Conservation (phyloP, 2,329 filamentous ascomycete genomes). For the Pyricularia sp. region DNA sequence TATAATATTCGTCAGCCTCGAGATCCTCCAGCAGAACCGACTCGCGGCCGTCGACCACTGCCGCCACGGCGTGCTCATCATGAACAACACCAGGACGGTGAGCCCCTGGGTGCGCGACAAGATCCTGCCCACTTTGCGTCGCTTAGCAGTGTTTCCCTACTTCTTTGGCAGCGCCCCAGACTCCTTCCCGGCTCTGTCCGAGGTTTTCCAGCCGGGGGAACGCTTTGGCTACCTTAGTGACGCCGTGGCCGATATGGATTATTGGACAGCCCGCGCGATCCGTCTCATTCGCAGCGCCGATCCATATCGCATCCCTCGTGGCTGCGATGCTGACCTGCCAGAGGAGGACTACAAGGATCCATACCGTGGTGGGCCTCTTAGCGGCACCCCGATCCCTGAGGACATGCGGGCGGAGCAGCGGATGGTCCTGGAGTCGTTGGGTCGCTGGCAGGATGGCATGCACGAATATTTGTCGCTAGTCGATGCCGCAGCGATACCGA, state of each 20-base stretch:
- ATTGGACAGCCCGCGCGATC: conserved; percentile 9
- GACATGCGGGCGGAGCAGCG: conserved; percentile 6
- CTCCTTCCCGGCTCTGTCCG: conserved; percentile 15
- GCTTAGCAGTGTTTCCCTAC: conserved; percentile 27
- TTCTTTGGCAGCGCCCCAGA: conserved; percentile 22
- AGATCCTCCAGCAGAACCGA: conserved; percentile 35
- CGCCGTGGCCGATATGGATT: conserved; percentile 21
- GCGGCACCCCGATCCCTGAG: conserved; percentile 2
- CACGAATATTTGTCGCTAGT: neutral
- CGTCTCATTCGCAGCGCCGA: conserved; percentile 8
- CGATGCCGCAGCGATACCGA: neutral
- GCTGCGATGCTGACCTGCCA: neutral
- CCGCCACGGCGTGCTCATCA: conserved; percentile 15
- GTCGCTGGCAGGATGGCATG: conserved; percentile 1
- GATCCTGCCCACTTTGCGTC: conserved; percentile 25
- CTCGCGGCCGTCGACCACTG: conserved; percentile 25
- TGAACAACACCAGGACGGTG: conserved; percentile 7
- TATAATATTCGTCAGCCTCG: conserved; percentile 38
- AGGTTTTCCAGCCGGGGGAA: conserved; percentile 1
- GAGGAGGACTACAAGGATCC: neutral
- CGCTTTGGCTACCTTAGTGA: conserved; percentile 11
- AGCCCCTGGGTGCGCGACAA: conserved; percentile 20
- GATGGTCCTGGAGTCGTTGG: neutral
- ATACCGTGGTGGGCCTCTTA: neutral
- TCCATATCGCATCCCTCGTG: conserved; percentile 3